phyloP scores from a whole-genome alignment of 768 basidiomycete species.

The Lentinula boryana region DNA sequence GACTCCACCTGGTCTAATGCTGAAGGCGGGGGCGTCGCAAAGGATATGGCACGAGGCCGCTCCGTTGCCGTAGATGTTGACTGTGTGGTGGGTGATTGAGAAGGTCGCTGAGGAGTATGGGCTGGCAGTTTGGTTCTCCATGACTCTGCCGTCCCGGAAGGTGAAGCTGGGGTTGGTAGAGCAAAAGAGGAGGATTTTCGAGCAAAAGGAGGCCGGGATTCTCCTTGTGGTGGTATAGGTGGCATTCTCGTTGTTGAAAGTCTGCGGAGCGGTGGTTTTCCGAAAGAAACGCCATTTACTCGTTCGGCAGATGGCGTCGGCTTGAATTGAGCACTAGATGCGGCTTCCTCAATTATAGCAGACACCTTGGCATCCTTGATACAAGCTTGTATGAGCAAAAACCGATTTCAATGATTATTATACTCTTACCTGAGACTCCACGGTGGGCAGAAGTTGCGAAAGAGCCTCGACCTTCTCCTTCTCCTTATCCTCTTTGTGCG shows the following conservation, averaged over 20 bases:
- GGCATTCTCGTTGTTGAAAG: constrained; percentile 22
- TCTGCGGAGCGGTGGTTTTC: neutral
- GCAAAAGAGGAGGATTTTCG: constrained; percentile 19
- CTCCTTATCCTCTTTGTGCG: neutral
- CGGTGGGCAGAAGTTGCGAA: neutral
- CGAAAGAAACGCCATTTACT: neutral
- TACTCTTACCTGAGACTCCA: constrained; percentile 1
- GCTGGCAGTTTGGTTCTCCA: constrained; percentile 57
- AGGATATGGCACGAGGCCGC: constrained; percentile 19
- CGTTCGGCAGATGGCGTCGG: neutral
- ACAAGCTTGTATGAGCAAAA: neutral
- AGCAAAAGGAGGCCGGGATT: constrained; percentile 19
- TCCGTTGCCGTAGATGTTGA: constrained; percentile 11
- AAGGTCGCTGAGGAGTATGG: constrained; percentile 24
- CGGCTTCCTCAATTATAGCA: neutral
- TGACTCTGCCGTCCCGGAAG: constrained; percentile 33
- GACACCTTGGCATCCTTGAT: constrained; percentile 8
- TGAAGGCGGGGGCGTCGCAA: constrained; percentile 27
- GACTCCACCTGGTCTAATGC: constrained; percentile 36
- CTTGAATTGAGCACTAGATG: neutral
- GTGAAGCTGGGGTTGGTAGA: constrained; percentile 8
- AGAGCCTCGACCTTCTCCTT: neutral
- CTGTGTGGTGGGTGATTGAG: constrained; percentile 15
- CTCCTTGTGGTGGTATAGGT: constrained; percentile 19
- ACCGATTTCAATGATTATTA: neutral